Evolutionary conservation across 2,329 filamentous ascomycete genomes (phyloP).

Genomic region (Alternaria postmessia): DNA sequence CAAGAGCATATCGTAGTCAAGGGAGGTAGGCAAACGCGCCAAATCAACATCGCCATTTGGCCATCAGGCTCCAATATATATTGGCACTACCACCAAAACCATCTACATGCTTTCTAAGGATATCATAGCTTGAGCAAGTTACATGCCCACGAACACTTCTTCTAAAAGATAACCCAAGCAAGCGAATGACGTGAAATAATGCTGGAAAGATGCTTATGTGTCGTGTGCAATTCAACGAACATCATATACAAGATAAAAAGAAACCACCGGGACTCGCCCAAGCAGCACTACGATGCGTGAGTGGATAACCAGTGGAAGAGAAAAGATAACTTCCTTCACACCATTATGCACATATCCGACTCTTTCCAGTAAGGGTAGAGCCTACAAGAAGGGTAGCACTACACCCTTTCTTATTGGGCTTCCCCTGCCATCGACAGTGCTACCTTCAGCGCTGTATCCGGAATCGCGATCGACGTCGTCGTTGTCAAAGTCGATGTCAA

Average conservation of each 20-base stretch:
- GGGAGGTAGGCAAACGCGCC: not conserved
- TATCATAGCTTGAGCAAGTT: slow-evolving; percentile 4
- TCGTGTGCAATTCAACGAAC: not conserved
- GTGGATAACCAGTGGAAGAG: slow-evolving; percentile 4
- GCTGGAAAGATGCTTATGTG: slow-evolving; percentile 2
- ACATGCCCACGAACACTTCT: not conserved
- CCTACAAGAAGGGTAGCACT: slow-evolving; percentile 40
- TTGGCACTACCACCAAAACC: not conserved
- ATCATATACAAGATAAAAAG: slow-evolving; percentile 7
- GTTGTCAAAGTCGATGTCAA: slow-evolving; percentile 97
- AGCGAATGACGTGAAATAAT: slow-evolving; percentile 1
- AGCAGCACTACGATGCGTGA: slow-evolving; percentile 9
- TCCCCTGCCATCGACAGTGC: slow-evolving; percentile 42
- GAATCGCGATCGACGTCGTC: slow-evolving; percentile 57
- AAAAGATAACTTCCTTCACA: not conserved
- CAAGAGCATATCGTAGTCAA: not conserved
- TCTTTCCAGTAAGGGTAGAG: not conserved
- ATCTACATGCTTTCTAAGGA: slow-evolving; percentile 4
- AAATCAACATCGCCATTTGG: not conserved
- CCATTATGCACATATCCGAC: not conserved
- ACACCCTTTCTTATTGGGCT: slow-evolving; percentile 49
- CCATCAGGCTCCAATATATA: not conserved
- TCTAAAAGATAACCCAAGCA: not conserved
- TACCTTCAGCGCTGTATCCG: slow-evolving; percentile 51
- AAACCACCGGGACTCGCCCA: slow-evolving; percentile 14